Base-by-base conservation (phyloP, 305 asterid species). In the Stenogyne calaminthoides region DNA sequence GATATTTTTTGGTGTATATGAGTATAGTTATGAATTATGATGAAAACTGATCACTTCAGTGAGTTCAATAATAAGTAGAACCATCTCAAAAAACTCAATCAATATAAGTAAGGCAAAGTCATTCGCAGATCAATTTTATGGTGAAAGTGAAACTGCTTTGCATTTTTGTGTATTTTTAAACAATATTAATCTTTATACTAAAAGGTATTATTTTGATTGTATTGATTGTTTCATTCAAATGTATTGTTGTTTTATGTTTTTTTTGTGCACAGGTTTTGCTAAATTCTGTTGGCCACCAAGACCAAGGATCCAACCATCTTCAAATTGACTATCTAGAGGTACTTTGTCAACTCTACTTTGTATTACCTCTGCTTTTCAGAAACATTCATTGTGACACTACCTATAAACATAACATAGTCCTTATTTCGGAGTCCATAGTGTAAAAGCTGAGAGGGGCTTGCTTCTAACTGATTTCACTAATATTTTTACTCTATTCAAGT, bases 281-380 rank as follows among this genome's bases (percentile, higher is more conserved):
- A 78, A 79, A 84, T 80, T 81, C 91, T 62, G 89, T 80, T 65
- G 83, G 86, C 75, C 79, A 76, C 62, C 89, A 85, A 76, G 96
- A 87, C 77, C 87, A 78, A 78, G 88, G 88, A 72, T 80, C 86
- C 75, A 84, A 66, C 80, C 93, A 70, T 47, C 88, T 88, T 81
- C 92, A 75, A 79, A 80, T 77, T 40, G 99, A 95, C 77, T 90
- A 83, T 87, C 84, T 95, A 70, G 99, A 90, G 98, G 99, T 95
- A 75, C 65, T 29, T 70, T 37, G 67, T 54, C 29, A 9, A 60
- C 67, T 69, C 49, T 71, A 69, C 65, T 62, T 64, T 40, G 57
- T 52, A 36, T 37, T 64, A 49, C 11, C 32, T 67, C 32, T 54
- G 54, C 73, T 70, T 56, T 67, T 60, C 62, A 65, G 70, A 59